Conservation (phyloP, 371 early-diverging fungal genomes). For the Lichtheimia ramosa region DNA sequence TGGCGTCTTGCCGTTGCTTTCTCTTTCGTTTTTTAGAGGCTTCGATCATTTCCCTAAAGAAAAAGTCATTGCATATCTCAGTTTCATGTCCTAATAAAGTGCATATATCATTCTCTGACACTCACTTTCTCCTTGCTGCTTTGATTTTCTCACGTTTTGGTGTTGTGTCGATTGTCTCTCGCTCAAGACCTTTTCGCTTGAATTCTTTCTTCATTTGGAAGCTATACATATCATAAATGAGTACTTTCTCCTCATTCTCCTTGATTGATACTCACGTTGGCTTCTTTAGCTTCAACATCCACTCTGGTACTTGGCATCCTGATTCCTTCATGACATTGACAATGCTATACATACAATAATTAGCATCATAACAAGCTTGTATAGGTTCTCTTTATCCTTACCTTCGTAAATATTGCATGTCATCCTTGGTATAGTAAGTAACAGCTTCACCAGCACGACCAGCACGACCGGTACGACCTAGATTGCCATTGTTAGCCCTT, state of each 20-base stretch:
- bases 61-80: background rate
- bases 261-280: conserved; percentile 48
- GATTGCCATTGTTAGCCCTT: no score
- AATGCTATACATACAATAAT: conserved; percentile 46
- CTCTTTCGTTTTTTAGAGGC: conserved; percentile 41
- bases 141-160: conserved; percentile 30
- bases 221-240: conserved; percentile 8
- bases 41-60: conserved; percentile 35
- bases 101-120: background rate
- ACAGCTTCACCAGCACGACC: conserved; percentile 80
- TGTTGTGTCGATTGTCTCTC: conserved; percentile 31
- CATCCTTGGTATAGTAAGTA: conserved; percentile 93
- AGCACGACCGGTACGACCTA: conserved; percentile 89
- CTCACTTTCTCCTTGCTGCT: conserved; percentile 31
- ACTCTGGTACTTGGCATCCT: conserved; percentile 95
- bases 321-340: conserved; percentile 96
- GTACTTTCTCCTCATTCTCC: background rate
- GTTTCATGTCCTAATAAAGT: background rate
- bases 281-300: conserved; percentile 91
- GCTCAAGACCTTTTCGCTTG: conserved; percentile 24
- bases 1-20: conserved; percentile 19
- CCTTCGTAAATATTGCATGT: conserved; percentile 83
- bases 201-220: conserved; percentile 26
- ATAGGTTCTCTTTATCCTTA: conserved; percentile 18
- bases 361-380: background rate